Conservation (phyloP, 108 stramenopile genomes). For the Nannochloropsis granulata region DNA sequence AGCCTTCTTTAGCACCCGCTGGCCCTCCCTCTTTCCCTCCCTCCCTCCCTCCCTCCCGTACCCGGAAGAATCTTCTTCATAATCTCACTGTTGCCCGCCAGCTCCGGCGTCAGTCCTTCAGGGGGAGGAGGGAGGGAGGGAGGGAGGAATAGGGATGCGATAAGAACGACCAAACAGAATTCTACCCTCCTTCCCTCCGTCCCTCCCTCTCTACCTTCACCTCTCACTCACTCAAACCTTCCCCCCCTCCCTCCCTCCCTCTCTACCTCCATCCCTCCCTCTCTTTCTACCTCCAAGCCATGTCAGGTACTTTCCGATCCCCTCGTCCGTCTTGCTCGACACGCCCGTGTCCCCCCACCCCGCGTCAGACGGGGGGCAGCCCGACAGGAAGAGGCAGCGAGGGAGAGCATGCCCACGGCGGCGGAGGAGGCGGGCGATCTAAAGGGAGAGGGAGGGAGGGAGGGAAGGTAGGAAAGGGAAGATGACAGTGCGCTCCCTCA, state of each 20-base stretch:
- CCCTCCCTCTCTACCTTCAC: not conserved
- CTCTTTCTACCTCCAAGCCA: too few species aligned
- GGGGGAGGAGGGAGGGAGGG: not conserved
- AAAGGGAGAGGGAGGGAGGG: too few species aligned
- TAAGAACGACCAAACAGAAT: not conserved
- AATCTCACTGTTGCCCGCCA: not conserved
- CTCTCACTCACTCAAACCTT: not conserved
- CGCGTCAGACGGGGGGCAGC: too few species aligned
- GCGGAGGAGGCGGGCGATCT: too few species aligned
- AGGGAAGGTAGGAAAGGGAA: too few species aligned
- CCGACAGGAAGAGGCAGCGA: too few species aligned
- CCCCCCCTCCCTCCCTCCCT: not conserved
- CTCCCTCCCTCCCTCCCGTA: not conserved
- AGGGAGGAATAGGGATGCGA: not conserved
- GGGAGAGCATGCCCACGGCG: too few species aligned
- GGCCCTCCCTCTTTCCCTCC: not conserved
- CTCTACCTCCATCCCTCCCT: not conserved
- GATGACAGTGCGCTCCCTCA: too few species aligned
- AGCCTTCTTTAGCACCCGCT: not conserved
- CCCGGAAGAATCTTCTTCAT: not conserved
- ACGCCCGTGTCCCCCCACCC: too few species aligned
- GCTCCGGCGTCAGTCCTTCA: not conserved
- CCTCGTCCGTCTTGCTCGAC: too few species aligned
- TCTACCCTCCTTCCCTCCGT: not conserved
- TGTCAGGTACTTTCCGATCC: too few species aligned